phyloP scores from a whole-genome alignment of 2,329 filamentous ascomycete genomes.

The Pestalotiopsis sp. region DNA sequence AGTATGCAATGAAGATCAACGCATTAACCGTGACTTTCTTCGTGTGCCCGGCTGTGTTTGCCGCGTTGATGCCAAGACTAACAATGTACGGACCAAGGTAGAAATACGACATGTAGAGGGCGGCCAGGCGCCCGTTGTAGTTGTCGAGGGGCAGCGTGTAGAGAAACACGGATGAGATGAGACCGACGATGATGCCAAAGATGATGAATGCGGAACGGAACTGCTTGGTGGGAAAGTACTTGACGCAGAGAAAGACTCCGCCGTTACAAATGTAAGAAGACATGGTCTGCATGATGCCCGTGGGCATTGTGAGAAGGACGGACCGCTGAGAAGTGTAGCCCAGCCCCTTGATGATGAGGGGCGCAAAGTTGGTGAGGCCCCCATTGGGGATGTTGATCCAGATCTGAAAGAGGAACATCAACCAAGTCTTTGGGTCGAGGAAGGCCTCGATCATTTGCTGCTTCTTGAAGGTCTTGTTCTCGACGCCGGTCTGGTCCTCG shows the following conservation, averaged over 20 bases:
- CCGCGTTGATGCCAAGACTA: constrained; percentile 35
- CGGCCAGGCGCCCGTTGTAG: constrained; percentile 30
- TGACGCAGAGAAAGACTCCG: constrained; percentile 32
- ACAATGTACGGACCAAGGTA: constrained; percentile 33
- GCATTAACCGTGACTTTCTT: constrained; percentile 68
- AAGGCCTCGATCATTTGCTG: constrained; percentile 59
- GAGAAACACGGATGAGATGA: constrained; percentile 30
- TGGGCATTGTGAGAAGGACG: constrained; percentile 41
- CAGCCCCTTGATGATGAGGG: constrained; percentile 62
- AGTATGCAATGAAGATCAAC: constrained; percentile 62
- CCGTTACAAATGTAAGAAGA: constrained; percentile 40
- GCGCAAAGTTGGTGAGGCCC: constrained; percentile 57
- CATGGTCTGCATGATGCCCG: constrained; percentile 32
- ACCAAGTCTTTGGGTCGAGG: constrained; percentile 57
- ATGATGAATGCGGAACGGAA: constrained; percentile 20
- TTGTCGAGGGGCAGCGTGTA: constrained; percentile 29
- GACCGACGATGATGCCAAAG: constrained; percentile 22
- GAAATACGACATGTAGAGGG: constrained; percentile 36
- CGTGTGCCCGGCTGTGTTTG: constrained; percentile 57
- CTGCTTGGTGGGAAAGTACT: constrained; percentile 19
- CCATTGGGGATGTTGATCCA: constrained; percentile 58
- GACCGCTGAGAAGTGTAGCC: constrained; percentile 45
- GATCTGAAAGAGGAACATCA: constrained; percentile 60
- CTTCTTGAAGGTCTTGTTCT: constrained; percentile 57
- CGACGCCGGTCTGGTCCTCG: constrained; percentile 60